A percentile compares a stretch with the other conserved stretches of the same genome.
phyloP scores from a whole-genome alignment of 2,329 filamentous ascomycete genomes.

The Cladophialophora exuberans region DNA sequence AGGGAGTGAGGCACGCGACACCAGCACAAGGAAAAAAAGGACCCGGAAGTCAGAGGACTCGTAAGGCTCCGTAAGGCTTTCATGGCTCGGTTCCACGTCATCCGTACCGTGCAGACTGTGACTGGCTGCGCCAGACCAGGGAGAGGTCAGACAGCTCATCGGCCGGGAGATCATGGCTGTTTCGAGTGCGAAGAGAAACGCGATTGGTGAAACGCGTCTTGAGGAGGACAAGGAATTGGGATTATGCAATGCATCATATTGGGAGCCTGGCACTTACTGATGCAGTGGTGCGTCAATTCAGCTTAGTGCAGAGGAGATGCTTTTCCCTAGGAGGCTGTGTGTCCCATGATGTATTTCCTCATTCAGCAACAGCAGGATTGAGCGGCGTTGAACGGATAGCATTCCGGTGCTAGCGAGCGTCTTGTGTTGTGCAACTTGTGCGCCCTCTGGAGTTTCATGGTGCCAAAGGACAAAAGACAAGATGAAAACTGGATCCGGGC shows the following conservation, averaged over 20 bases:
- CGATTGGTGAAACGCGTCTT: background rate
- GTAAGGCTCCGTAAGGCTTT: conserved; percentile 8
- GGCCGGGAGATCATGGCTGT: background rate
- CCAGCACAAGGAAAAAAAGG: background rate
- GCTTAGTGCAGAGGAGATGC: background rate
- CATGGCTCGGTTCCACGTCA: conserved; percentile 8
- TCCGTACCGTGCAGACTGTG: background rate
- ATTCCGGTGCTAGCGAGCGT: too few relatives aligned
- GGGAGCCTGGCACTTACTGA: too few relatives aligned
- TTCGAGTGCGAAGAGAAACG: background rate
- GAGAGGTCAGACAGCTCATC: background rate
- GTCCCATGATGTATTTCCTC: too few relatives aligned
- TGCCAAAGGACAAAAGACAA: too few relatives aligned
- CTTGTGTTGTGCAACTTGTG: too few relatives aligned
- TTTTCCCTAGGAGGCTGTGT: too few relatives aligned
- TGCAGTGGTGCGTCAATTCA: background rate
- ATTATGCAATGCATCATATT: background rate
- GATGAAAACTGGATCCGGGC: too few relatives aligned
- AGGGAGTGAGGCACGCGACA: conserved; percentile 10
- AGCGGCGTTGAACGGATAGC: too few relatives aligned
- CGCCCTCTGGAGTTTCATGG: too few relatives aligned
- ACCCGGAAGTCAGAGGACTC: background rate
- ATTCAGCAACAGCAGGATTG: too few relatives aligned
- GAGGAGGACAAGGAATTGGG: background rate
- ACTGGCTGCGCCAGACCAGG: conserved; percentile 2